These are phyloP conservation scores for Leccinum uliginosum DNA, from an alignment of 768 basidiomycete genomes.

Conservation along the genomic window DNA sequence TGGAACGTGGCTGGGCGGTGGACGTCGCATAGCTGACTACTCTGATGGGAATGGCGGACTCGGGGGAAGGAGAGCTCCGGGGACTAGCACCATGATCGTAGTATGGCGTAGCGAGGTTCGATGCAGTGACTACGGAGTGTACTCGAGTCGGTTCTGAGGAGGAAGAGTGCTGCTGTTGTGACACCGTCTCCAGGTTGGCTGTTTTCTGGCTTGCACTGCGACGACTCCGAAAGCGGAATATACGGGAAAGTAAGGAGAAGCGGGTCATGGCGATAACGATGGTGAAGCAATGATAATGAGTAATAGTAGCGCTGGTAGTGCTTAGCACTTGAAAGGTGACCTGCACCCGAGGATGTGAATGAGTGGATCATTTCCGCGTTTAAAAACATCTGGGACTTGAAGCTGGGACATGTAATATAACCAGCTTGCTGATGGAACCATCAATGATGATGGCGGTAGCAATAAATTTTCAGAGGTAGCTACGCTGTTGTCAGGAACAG, in stretches of 20 bases:
- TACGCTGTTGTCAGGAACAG: background rate
- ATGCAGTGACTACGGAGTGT: background rate
- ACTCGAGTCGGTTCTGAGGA: background rate
- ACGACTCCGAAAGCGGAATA: conserved; percentile 16
- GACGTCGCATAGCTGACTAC: background rate
- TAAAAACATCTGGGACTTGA: background rate
- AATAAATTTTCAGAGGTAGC: background rate
- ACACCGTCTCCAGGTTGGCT: background rate
- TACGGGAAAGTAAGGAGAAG: conserved; percentile 13
- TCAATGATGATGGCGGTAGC: background rate
- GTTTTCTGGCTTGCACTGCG: background rate
- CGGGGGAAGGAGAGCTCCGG: background rate
- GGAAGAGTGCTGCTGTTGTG: background rate
- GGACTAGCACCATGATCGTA: background rate
- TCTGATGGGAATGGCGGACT: background rate
- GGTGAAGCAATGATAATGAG: background rate
- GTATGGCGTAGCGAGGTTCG: background rate
- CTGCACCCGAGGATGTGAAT: conserved; percentile 10
- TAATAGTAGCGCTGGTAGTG: background rate
- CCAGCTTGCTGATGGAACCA: background rate
- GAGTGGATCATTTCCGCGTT: background rate
- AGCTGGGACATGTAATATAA: background rate
- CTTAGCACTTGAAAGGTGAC: background rate
- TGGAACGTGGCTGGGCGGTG: background rate
- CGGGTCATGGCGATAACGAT: conserved; percentile 10